These are phyloP conservation scores for Centaurea solstitialis DNA, from an alignment of 129 eudicot genomes.

Conservation along the genomic window DNA sequence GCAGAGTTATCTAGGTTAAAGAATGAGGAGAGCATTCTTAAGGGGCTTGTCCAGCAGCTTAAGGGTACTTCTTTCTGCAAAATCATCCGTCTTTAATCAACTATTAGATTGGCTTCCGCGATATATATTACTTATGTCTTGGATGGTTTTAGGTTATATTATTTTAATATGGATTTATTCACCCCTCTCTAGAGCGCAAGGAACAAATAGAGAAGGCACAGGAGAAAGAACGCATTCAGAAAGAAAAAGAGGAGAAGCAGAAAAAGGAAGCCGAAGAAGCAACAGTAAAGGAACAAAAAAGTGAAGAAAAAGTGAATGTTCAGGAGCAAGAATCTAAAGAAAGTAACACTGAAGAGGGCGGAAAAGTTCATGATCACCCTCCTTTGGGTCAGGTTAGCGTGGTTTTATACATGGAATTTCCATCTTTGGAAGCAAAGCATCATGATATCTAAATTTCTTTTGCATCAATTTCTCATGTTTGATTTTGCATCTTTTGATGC, in stretches of 20 bases:
- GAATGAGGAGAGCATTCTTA: constrained; percentile 77
- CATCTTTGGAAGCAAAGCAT: background rate
- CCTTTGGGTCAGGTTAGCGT: constrained; percentile 52
- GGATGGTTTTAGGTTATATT: background rate
- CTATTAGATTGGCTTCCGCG: background rate
- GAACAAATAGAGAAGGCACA: constrained; percentile 93
- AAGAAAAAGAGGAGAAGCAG: constrained; percentile 89
- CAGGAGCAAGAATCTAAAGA: constrained; percentile 38
- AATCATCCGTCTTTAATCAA: constrained; percentile 1
- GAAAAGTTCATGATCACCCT: constrained; percentile 42
- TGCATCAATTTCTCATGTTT: constrained; percentile 10
- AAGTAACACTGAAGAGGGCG: constrained; percentile 45
- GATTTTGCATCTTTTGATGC: constrained; percentile 17
- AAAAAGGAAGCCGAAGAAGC: constrained; percentile 73
- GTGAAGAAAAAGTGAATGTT: constrained; percentile 38
- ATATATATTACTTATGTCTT: background rate
- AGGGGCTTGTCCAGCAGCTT: constrained; percentile 85
- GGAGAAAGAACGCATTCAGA: constrained; percentile 86
- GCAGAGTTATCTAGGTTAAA: constrained; percentile 81
- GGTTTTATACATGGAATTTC: background rate
- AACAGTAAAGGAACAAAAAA: constrained; percentile 37
- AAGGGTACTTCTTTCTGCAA: constrained; percentile 55
- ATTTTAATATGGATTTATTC: background rate
- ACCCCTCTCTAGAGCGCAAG: constrained; percentile 61
- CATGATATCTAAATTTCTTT: background rate